These are phyloP conservation scores for Pyrenochaeta sp. DNA, from an alignment of 2,329 filamentous ascomycete genomes.

Conservation along the genomic window DNA sequence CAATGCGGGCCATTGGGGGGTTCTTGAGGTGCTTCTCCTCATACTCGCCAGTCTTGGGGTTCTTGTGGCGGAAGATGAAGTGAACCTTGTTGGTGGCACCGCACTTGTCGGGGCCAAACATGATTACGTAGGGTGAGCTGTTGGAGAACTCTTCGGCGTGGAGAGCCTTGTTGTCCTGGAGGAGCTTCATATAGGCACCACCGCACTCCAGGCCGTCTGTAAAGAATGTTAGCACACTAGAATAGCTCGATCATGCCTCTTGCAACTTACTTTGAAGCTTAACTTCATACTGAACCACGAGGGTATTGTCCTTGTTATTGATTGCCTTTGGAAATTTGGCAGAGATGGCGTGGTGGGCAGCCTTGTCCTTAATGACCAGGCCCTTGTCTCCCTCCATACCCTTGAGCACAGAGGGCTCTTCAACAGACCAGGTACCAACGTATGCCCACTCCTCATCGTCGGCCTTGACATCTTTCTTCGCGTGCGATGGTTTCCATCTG, in stretches of 20 bases:
- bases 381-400: constrained; percentile 96
- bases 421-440: constrained; percentile 94
- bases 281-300: constrained; percentile 98
- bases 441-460: constrained; percentile 93
- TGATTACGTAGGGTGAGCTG: constrained; percentile 96
- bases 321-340: constrained; percentile 97
- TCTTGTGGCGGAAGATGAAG: constrained; percentile 99
- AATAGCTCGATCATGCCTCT: too few species aligned
- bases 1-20: constrained; percentile 84
- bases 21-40: constrained; percentile 98
- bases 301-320: constrained; percentile 95
- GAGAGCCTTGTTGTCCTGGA: constrained; percentile 96
- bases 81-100: constrained; percentile 96
- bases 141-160: constrained; percentile 98
- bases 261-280: constrained; percentile 89
- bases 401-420: constrained; percentile 90
- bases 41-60: constrained; percentile 99
- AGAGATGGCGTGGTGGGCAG: constrained; percentile 98
- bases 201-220: constrained; percentile 94
- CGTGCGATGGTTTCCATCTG: constrained; percentile 93
- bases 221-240: constrained; percentile 38
- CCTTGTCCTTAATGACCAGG: constrained; percentile 96
- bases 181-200: constrained; percentile 98
- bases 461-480: constrained; percentile 88
- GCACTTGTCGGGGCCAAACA: constrained; percentile 99